A percentile compares a stretch with the other conserved stretches of the same genome.
These are phyloP conservation scores for Mycena crocata DNA, from an alignment of 768 basidiomycete species.

Conservation along the genomic window DNA sequence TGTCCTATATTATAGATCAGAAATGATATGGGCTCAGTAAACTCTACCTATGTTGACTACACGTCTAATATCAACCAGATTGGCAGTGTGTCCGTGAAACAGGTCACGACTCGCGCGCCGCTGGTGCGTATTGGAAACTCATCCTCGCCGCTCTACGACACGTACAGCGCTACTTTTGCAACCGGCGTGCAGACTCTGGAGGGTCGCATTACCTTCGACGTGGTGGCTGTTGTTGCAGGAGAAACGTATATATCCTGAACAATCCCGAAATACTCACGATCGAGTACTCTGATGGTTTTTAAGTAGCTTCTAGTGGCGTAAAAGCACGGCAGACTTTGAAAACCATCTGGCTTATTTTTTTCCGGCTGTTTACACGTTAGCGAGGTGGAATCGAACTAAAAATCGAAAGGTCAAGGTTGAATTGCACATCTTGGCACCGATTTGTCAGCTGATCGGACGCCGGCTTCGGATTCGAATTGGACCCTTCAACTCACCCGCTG, in stretches of 20 bases:
- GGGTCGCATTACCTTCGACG: slow-evolving; percentile 13
- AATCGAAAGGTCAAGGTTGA: too few relatives aligned
- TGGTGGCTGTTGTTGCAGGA: not conserved
- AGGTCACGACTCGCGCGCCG: slow-evolving; percentile 1
- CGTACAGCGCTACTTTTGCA: slow-evolving; percentile 17
- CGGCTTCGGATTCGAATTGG: too few relatives aligned
- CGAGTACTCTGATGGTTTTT: too few relatives aligned
- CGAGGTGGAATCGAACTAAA: too few relatives aligned
- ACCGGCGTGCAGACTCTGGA: not conserved
- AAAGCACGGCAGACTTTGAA: too few relatives aligned
- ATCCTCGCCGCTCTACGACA: slow-evolving; percentile 23
- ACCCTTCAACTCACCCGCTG: too few relatives aligned
- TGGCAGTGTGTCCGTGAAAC: slow-evolving; percentile 15
- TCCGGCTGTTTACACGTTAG: too few relatives aligned
- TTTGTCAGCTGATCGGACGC: too few relatives aligned
- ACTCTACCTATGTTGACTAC: slow-evolving; percentile 19
- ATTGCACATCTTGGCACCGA: too few relatives aligned
- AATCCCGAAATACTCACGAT: not conserved
- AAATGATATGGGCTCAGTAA: not conserved
- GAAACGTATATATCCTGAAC: not conserved
- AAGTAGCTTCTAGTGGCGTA: too few relatives aligned
- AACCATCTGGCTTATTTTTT: too few relatives aligned
- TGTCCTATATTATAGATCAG: slow-evolving; percentile 4
- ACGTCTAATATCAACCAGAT: slow-evolving; percentile 1
- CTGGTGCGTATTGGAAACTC: slow-evolving; percentile 19